Evolutionary conservation across 2,329 filamentous ascomycete genomes (phyloP).

Genomic region (Aschersonia sp.): DNA sequence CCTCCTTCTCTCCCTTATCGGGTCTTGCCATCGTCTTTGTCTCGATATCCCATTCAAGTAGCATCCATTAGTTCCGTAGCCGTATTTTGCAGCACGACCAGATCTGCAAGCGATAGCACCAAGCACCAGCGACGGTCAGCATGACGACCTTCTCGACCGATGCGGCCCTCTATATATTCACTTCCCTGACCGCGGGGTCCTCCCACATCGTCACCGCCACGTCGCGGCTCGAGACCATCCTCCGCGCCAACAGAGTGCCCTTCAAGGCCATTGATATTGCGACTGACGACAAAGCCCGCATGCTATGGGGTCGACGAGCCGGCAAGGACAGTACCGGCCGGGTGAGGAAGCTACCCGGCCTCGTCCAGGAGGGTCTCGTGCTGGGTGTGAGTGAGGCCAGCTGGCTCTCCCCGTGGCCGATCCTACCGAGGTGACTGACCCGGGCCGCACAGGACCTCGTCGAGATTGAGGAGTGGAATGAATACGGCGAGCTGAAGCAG

Average conservation of each 20-base stretch:
- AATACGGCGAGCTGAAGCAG: constrained; percentile 88
- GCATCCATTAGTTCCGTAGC: no score
- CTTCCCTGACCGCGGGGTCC: constrained; percentile 86
- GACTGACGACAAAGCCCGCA: constrained; percentile 75
- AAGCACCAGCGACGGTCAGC: constrained; percentile 1
- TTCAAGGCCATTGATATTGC: constrained; percentile 89
- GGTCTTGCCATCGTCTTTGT: no score
- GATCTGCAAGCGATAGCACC: no score
- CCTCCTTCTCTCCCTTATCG: no score
- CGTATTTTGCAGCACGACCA: no score
- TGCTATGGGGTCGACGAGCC: constrained; percentile 74
- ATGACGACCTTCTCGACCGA: constrained; percentile 40
- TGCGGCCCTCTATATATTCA: constrained; percentile 81
- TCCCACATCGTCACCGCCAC: constrained; percentile 95
- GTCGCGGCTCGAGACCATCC: constrained; percentile 87
- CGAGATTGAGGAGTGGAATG: constrained; percentile 97
- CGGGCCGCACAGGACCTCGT: constrained; percentile 56
- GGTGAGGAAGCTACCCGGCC: constrained; percentile 64
- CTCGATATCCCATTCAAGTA: no score
- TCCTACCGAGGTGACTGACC: no score
- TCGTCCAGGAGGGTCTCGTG: constrained; percentile 78
- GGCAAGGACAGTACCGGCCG: constrained; percentile 53
- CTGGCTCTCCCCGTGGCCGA: no score
- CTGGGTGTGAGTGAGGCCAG: constrained; percentile 51
- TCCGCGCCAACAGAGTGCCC: constrained; percentile 85